Conservation (phyloP, 176 grass and related monocot species). For the Tillandsia leiboldiana region DNA sequence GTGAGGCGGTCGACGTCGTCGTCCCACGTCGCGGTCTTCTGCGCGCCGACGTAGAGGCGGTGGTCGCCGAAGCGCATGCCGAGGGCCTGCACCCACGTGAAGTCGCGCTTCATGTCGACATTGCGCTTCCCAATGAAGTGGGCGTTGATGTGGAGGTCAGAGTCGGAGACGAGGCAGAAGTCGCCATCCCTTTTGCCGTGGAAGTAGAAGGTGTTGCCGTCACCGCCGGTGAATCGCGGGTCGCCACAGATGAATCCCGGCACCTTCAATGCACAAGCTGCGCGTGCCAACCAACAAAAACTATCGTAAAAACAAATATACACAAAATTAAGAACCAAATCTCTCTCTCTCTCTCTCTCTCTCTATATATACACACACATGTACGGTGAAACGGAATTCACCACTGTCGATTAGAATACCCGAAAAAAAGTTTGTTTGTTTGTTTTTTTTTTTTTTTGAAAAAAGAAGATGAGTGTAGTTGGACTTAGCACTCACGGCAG, state of each 20-base stretch:
- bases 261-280: slow-evolving; percentile 31
- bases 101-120: slow-evolving; percentile 21
- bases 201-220: slow-evolving; percentile 38
- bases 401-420: too few species aligned
- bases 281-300: too few species aligned
- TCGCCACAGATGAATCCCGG: slow-evolving; percentile 23
- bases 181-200: slow-evolving; percentile 29
- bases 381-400: too few species aligned
- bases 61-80: slow-evolving; percentile 30
- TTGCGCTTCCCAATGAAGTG: slow-evolving; percentile 33
- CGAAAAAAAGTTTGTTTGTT: too few species aligned
- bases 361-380: too few species aligned
- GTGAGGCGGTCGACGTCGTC: slow-evolving; percentile 18
- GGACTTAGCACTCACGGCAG: neutral
- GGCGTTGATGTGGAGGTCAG: slow-evolving; percentile 29
- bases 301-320: too few species aligned
- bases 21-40: slow-evolving; percentile 28
- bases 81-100: slow-evolving; percentile 33
- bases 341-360: too few species aligned
- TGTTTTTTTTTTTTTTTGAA: too few species aligned
- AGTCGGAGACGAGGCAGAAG: slow-evolving; percentile 28
- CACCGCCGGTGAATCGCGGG: slow-evolving; percentile 28
- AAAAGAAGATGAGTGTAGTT: too few species aligned
- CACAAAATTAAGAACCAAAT: too few species aligned
- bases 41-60: slow-evolving; percentile 30